phyloP scores from a whole-genome alignment of 2,329 filamentous ascomycete species.

The Mollisia scopiformis region DNA sequence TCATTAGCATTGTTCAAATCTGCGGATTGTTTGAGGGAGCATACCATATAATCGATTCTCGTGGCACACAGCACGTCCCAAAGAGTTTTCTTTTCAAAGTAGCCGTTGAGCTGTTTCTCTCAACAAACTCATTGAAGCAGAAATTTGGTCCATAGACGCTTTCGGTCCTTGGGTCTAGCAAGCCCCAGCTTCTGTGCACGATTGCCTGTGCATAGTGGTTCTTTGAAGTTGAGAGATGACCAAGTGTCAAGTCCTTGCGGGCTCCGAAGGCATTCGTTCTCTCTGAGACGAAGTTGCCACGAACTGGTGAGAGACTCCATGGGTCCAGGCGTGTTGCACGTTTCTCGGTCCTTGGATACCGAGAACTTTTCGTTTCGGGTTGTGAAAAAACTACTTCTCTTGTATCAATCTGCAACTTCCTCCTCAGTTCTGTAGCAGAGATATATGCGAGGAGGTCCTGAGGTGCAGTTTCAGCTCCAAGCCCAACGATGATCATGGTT shows the following conservation, averaged over 20 bases:
- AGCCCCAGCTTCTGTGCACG: constrained; percentile 10
- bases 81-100: background rate
- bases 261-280: constrained; percentile 1
- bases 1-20: too few relatives aligned
- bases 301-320: constrained; percentile 1
- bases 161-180: background rate
- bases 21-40: background rate
- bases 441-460: constrained; percentile 13
- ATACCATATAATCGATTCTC: background rate
- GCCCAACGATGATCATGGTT: background rate
- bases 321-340: background rate
- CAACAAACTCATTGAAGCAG: background rate
- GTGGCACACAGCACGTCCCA: background rate
- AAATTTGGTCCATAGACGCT: background rate
- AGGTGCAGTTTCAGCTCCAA: constrained; percentile 1
- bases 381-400: constrained; percentile 4
- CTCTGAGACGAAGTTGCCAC: background rate
- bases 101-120: background rate
- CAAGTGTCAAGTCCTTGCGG: constrained; percentile 8
- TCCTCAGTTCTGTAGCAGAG: constrained; percentile 6
- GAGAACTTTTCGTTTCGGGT: background rate
- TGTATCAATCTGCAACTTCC: constrained; percentile 8
- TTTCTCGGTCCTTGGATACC: background rate
- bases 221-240: background rate
- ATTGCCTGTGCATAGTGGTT: background rate